Evolutionary conservation across 2,329 filamentous ascomycete genomes (phyloP), one percentile per base, ranked within the genome.

Genomic region (Cladosporium sp.): DNA sequence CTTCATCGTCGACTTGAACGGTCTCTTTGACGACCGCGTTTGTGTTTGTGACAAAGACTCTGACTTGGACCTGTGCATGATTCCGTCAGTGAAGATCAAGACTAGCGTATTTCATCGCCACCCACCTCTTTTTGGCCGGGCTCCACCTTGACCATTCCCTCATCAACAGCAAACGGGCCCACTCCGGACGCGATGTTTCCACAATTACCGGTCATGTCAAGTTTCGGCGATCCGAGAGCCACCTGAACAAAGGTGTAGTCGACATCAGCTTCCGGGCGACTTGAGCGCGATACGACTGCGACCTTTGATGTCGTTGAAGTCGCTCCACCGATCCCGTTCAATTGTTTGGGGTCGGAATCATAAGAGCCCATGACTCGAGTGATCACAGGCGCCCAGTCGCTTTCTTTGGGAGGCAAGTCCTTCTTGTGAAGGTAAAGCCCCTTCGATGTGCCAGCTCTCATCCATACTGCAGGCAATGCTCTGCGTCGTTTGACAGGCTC

Each of bases 371-470:
- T 65, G 0, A 61, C 61, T 4, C 61, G 60, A n/a, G 66, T 54
- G 3, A 69, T 52, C 20, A 68, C 62, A 0, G 62, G 55, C 1
- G 51, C 59, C 66, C 66, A 67, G 15, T 57, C 53, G 12, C 60
- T 45, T 17, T 54, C 42, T 5, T 60, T 58, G 2, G 37, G 24
- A 2, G 65, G 67, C 6, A 69, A 61, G 38, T 68, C 54, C 43
- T 65, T 61, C 19, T 58, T 56, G 19, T 71, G 68, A 7, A 72
- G 57, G 53, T 70, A 72, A 2, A 72, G 64, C 3, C 69, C 69
- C 47, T 70, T 71, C 3, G 67, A 70, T 7, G 68, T 70, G 24
- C 67, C 67, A 18, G 68, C 65, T 47, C 68, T 58, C 68, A 70
- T 70, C 50, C 66, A 63, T n/a, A 68, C 66, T 9, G 67, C 67